Percentiles rank a stretch among this genome's conserved stretches.
phyloP scores from a whole-genome alignment of 208 protist species.

The Hexamita inflata region DNA sequence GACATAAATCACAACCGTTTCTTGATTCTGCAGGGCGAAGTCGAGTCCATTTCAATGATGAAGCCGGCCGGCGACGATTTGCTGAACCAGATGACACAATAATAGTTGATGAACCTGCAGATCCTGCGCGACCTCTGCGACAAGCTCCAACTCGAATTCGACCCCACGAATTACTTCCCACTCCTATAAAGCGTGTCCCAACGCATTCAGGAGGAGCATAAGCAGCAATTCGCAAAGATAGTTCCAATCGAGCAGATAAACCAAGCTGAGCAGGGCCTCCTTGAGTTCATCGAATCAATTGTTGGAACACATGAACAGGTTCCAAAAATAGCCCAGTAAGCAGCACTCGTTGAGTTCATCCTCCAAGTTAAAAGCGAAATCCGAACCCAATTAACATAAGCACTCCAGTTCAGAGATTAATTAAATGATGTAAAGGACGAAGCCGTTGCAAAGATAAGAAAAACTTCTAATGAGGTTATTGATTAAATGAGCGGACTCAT shows the following conservation, averaged over 20 bases:
- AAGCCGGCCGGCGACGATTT: conserved; percentile 61
- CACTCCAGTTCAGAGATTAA: background rate
- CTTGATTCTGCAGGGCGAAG: conserved; percentile 97
- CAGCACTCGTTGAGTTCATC: background rate
- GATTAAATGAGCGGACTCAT: background rate
- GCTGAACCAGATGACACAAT: conserved; percentile 47
- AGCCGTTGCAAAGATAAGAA: background rate
- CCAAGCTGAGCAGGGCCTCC: conserved; percentile 67
- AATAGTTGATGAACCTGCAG: no score
- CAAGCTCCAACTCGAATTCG: no score
- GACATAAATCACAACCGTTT: conserved; percentile 99
- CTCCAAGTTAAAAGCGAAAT: background rate
- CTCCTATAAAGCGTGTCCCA: background rate
- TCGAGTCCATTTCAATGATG: conserved; percentile 99
- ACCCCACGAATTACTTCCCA: background rate
- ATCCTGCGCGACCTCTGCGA: no score
- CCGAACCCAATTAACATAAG: background rate
- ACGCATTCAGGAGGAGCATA: background rate
- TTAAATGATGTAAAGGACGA: background rate
- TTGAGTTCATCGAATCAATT: conserved; percentile 99
- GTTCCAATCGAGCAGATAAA: background rate
- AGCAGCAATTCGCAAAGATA: background rate
- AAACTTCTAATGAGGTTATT: no score
- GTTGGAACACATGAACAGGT: conserved; percentile 79
- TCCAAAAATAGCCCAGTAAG: conserved; percentile 60